Evolutionary conservation across 805 yeast species (phyloP), one percentile per base, ranked within the genome.

Genomic region (Monosporozyma siamensis): DNA sequence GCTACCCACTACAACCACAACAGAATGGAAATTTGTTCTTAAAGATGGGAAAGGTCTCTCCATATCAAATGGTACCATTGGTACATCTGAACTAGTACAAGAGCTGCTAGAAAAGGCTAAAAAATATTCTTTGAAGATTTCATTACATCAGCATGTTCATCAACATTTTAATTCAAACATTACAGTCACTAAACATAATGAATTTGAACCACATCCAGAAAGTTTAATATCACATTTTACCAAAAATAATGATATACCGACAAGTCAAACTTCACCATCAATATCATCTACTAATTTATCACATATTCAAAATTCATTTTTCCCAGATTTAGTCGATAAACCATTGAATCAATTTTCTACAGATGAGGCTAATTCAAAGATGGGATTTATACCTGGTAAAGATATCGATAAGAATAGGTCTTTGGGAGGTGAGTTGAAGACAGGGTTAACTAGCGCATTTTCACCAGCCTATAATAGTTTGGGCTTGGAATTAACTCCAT

Each of bases 111-210:
- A 74, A 27, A 70, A 78, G 41, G 89, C 89, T 0, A 77, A 72
- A 47, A 63, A 64, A 39, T 70, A 75, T 50, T 70, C 74, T 15
- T 64, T 82, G 34, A 70, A 74, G 36, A 69, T 87, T 11, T 79
- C 87, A 4, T 74, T 87, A 17, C 95, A 87, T 62, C 95, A 87
- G 58, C 95, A 85, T 59, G 78, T 82, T 37, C 90, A 84, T 60
- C 85, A 85, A 56, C 88, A 83, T 61, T 80, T 82, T 60, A 69
- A 48, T 8, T 32, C 43, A 4, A 21, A 34, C 11, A 14, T 26
- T 6, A 11, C 34, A 10, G 14, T 6, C 7, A 7, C 27, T 20
- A 40, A 31, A 25, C 34, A 20, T n/a, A 40, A 26, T 27, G 39
- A 34, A 14, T 40, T 34, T 20, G 43, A 40, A 24, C 27, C 25